phyloP scores from a whole-genome alignment of 1,139 yeast genomes.

The Geotrichum macrosporum region DNA sequence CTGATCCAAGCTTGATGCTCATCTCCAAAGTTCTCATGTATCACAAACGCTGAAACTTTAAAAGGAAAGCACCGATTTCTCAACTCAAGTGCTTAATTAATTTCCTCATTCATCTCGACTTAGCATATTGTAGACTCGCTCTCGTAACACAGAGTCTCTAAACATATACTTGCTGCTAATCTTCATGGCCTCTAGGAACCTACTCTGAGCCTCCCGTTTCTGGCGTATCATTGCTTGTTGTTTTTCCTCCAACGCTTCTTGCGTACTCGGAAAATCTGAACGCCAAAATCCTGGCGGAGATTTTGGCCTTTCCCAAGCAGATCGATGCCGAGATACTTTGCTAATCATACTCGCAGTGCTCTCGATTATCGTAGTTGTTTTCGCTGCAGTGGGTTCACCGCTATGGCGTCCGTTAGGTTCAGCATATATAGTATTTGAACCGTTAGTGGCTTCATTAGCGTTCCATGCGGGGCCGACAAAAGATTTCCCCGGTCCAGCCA shows the following conservation, averaged over 20 bases:
- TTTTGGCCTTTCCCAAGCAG: slow-evolving; percentile 27
- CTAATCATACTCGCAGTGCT: slow-evolving; percentile 19
- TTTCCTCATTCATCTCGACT: not conserved
- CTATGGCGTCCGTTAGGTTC: not conserved
- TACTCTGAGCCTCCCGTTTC: slow-evolving; percentile 21
- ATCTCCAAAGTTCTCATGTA: too few species aligned
- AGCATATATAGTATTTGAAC: not conserved
- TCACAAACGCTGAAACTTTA: too few species aligned
- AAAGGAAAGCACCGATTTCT: too few species aligned
- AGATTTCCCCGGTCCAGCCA: slow-evolving; percentile 28
- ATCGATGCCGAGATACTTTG: slow-evolving; percentile 30
- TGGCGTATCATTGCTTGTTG: slow-evolving; percentile 23
- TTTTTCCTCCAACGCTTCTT: slow-evolving; percentile 29
- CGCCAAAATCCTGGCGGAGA: slow-evolving; percentile 39
- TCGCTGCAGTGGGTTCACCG: not conserved
- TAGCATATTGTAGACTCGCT: slow-evolving; percentile 6
- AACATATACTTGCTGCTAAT: slow-evolving; percentile 25
- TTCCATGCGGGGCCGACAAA: slow-evolving; percentile 26
- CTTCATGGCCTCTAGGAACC: slow-evolving; percentile 27
- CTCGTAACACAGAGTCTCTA: slow-evolving; percentile 24
- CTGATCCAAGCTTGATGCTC: too few species aligned
- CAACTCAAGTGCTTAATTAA: not conserved
- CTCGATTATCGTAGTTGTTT: not conserved
- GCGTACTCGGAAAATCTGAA: slow-evolving; percentile 35
- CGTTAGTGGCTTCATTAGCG: not conserved